Evolutionary conservation across 108 stramenopile species (phyloP), one percentile per base, ranked within the genome.

Genomic region (Conticribra weissflogii): DNA sequence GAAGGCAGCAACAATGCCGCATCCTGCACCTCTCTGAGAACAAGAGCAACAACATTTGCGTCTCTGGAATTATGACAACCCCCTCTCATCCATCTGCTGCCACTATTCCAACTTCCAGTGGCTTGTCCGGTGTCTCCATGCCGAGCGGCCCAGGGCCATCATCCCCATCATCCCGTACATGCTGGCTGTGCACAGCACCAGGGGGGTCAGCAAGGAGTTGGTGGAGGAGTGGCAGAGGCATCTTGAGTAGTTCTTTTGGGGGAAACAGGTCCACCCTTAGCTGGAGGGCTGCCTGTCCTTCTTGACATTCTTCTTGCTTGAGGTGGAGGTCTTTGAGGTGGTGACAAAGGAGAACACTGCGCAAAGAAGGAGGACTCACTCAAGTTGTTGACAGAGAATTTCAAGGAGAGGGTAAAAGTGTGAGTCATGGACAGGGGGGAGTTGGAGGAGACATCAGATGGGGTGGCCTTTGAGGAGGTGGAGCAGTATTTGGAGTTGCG

Each of bases 31-130:
- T 48, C 19, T 58, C 29, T 3, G 25, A 28, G 25, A 24, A 81
- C 17, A 86, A 86, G 57, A 84, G 87, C 33, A 84, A 79, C 33
- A 73, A 73, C 49, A 80, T 34, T 80, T 85, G 9, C 64, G 60
- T 8, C 82, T 71, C 33, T 34, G 59, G 1, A 41, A 63, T 18
- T 74, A 74, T 54, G 22, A 69, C 23, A 88, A 85, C 49, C 82
- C 84, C 67, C 71, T 82, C 41, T 67, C 77, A 1, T 67, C 74
- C 47, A 76, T 87, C 19, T 83, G 88, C 46, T 85, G 95, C 32
- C 91, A 95, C 0, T 97, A 96, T 82, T 79, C 75, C 62, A 95
- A 98, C 72, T 98, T 98, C 78, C 88, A 85, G 51, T 98, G 97
- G 97, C 85, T 98, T 23, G 85, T 86, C 54, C 61, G 88, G 27